phyloP scores from a whole-genome alignment of 768 basidiomycete genomes.

The Coprinellus aureogranulatus region DNA sequence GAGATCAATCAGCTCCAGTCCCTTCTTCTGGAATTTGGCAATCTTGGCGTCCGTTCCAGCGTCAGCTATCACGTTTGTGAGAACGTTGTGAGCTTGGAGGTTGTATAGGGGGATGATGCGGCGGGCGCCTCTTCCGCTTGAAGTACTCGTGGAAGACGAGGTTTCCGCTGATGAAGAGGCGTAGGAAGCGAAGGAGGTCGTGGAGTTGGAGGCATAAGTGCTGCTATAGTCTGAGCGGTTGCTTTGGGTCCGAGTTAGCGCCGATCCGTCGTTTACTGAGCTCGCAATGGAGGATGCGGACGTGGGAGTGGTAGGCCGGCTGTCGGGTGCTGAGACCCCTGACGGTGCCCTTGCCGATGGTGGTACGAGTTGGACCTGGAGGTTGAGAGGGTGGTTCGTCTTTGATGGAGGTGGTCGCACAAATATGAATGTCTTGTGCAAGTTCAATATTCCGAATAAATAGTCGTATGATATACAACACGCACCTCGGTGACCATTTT shows the following conservation, averaged over 20 bases:
- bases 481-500: slow-evolving; percentile 30
- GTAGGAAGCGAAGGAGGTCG: slow-evolving; percentile 38
- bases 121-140: slow-evolving; percentile 35
- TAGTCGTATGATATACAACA: not conserved
- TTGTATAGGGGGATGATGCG: slow-evolving; percentile 87
- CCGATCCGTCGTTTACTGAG: slow-evolving; percentile 44
- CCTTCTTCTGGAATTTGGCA: slow-evolving; percentile 69
- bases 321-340: slow-evolving; percentile 20
- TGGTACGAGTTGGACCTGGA: slow-evolving; percentile 90
- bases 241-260: slow-evolving; percentile 31
- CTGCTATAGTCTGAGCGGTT: slow-evolving; percentile 47
- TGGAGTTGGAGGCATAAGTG: slow-evolving; percentile 34
- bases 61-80: slow-evolving; percentile 83
- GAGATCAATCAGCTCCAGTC: slow-evolving; percentile 75
- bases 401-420: slow-evolving; percentile 87
- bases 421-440: slow-evolving; percentile 77
- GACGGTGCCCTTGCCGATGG: slow-evolving; percentile 48
- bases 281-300: slow-evolving; percentile 23
- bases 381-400: slow-evolving; percentile 82
- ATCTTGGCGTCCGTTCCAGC: slow-evolving; percentile 88
- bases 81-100: slow-evolving; percentile 81
- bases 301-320: slow-evolving; percentile 23
- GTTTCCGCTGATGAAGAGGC: slow-evolving; percentile 20
- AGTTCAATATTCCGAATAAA: not conserved
- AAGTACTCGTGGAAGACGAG: slow-evolving; percentile 19